Percentiles rank a stretch among this genome's conserved stretches.
Evolutionary conservation across 1,284 basidiomycete species (phyloP).

Genomic region (Uromyces viciae-fabae): DNA sequence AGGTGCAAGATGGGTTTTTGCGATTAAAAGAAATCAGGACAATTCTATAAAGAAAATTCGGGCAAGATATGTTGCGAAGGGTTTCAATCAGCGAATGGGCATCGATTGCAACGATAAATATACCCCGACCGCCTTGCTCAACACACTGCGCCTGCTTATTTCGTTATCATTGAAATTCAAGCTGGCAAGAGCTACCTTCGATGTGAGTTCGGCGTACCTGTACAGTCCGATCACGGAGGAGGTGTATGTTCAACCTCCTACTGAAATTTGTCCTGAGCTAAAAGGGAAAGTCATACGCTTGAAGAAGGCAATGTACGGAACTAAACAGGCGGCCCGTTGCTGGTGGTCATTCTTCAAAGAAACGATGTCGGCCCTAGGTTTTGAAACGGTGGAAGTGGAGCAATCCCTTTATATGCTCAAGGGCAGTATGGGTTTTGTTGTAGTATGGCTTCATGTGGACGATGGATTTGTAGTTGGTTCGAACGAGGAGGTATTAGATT

Average conservation of each 20-base stretch:
- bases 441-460: neutral
- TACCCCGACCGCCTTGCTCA: slow-evolving; percentile 34
- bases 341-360: slow-evolving; percentile 11
- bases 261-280: neutral
- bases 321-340: neutral
- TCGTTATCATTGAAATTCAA: slow-evolving; percentile 19
- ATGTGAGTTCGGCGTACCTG: slow-evolving; percentile 3
- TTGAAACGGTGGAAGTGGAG: neutral
- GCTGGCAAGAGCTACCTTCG: neutral
- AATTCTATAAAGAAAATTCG: neutral
- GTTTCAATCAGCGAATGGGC: slow-evolving; percentile 42
- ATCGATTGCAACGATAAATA: slow-evolving; percentile 45
- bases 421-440: neutral
- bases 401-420: neutral
- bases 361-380: neutral
- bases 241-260: neutral
- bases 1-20: neutral
- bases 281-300: neutral
- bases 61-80: slow-evolving; percentile 45
- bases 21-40: neutral
- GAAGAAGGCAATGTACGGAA: neutral
- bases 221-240: slow-evolving; percentile 7
- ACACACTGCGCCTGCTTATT: slow-evolving; percentile 36
- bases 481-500: neutral
- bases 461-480: neutral